phyloP scores from a whole-genome alignment of 2,329 filamentous ascomycete genomes.

The Penicillium sp. region DNA sequence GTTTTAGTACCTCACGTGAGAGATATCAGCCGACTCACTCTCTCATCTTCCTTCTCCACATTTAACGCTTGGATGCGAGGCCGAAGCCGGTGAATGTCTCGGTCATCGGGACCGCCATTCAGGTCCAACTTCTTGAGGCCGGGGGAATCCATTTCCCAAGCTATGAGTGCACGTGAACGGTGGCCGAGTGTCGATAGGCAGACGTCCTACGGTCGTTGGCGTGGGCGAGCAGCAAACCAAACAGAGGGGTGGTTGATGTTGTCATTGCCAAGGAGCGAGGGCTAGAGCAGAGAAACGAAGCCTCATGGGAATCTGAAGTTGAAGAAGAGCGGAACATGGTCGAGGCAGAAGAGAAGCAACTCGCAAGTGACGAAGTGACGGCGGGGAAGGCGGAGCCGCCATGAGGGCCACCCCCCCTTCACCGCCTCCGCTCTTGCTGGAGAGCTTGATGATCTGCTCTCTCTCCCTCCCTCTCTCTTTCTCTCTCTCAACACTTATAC shows the following conservation, averaged over 20 bases:
- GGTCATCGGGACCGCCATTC: neutral
- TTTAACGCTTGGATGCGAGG: constrained; percentile 34
- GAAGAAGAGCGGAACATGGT: constrained; percentile 19
- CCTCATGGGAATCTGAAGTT: neutral
- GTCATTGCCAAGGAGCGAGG: constrained; percentile 22
- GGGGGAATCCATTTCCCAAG: constrained; percentile 28
- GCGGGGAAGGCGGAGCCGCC: constrained; percentile 19
- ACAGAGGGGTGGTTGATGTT: constrained; percentile 6
- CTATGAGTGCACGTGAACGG: constrained; percentile 11
- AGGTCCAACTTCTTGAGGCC: constrained; percentile 6
- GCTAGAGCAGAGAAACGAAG: constrained; percentile 1
- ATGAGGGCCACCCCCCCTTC: too few species aligned
- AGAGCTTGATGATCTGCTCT: too few species aligned
- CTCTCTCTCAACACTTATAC: neutral
- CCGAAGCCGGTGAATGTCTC: constrained; percentile 8
- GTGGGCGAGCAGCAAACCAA: neutral
- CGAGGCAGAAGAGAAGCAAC: constrained; percentile 15
- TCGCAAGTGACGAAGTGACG: constrained; percentile 11
- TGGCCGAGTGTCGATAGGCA: constrained; percentile 4
- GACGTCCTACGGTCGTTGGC: constrained; percentile 7
- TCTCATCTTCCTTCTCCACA: constrained; percentile 36
- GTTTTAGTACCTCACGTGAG: constrained; percentile 18
- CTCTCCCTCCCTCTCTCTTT: too few species aligned
- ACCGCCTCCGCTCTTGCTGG: neutral
- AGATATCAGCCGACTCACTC: constrained; percentile 35